A percentile compares a stretch with the other conserved stretches of the same genome.
Conservation (phyloP, 257 asterid species). For the Solanum etuberosum region DNA sequence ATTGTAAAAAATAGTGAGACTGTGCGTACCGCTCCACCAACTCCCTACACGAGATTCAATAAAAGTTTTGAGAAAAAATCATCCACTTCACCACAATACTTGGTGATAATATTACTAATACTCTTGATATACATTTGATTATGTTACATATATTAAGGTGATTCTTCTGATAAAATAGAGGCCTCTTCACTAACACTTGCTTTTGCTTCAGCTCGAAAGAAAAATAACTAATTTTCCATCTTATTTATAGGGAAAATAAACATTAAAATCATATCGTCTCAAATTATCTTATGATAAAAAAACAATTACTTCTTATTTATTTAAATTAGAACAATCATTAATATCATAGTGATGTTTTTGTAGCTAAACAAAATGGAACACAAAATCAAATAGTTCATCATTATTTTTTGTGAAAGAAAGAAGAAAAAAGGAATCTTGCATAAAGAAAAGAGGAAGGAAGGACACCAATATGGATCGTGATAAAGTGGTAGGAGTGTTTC, state of each 20-base stretch:
- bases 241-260: neutral
- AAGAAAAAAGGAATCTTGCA: neutral
- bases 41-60: too few relatives aligned
- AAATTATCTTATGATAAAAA: neutral
- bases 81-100: neutral
- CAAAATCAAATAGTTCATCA: neutral
- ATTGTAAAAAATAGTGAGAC: too few relatives aligned
- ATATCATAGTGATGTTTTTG: neutral
- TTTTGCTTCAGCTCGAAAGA: neutral
- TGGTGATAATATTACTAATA: neutral
- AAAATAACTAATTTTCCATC: neutral
- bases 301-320: neutral
- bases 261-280: neutral
- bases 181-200: neutral
- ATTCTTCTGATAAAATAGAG: too few relatives aligned
- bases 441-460: neutral
- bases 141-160: neutral
- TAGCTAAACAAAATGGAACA: neutral
- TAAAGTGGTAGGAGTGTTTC: accelerated
- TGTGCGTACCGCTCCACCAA: too few relatives aligned
- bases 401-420: too few relatives aligned
- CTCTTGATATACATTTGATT: neutral
- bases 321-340: neutral
- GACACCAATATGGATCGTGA: too few relatives aligned
- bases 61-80: too few relatives aligned